Evolutionary conservation across 2,329 filamentous ascomycete species (phyloP).

Genomic region (Xylariaceae sp.): DNA sequence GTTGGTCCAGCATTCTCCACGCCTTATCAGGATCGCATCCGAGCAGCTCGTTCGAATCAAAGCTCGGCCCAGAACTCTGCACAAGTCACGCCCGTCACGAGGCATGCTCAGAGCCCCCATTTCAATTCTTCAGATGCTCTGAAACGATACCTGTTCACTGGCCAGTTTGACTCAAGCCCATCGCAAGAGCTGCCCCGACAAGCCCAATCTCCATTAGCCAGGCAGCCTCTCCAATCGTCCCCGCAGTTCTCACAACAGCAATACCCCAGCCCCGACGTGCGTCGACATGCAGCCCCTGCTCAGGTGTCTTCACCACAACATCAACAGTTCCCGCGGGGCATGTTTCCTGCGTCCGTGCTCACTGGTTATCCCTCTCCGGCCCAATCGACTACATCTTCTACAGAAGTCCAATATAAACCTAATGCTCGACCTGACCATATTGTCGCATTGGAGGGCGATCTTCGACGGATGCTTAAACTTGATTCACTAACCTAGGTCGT

Average conservation of each 20-base stretch:
- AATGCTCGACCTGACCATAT: conserved; percentile 37
- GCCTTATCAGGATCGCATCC: conserved; percentile 60
- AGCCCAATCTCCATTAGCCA: conserved; percentile 8
- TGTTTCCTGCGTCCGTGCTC: conserved; percentile 28
- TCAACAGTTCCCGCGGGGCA: conserved; percentile 21
- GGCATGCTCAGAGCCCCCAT: conserved; percentile 12
- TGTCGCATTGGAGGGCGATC: conserved; percentile 51
- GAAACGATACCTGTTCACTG: conserved; percentile 55
- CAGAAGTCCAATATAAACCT: conserved; percentile 11
- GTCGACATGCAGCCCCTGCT: conserved; percentile 8
- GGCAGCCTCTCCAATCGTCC: background rate
- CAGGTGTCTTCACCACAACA: conserved; percentile 10
- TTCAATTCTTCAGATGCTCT: conserved; percentile 47
- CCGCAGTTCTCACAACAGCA: conserved; percentile 15
- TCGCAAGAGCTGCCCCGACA: conserved; percentile 1
- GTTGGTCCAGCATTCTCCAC: conserved; percentile 69
- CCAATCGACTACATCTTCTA: conserved; percentile 12
- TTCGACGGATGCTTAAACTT: conserved; percentile 52
- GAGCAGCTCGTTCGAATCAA: conserved; percentile 45
- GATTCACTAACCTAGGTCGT: conserved; percentile 20
- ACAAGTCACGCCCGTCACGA: conserved; percentile 18
- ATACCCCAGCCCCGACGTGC: conserved; percentile 1
- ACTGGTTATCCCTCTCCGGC: conserved; percentile 18
- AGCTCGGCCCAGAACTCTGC: conserved; percentile 20
- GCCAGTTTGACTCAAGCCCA: conserved; percentile 25